These are phyloP conservation scores for Exserohilum rostratum DNA, from an alignment of 2,329 filamentous ascomycete genomes.

Conservation along the genomic window DNA sequence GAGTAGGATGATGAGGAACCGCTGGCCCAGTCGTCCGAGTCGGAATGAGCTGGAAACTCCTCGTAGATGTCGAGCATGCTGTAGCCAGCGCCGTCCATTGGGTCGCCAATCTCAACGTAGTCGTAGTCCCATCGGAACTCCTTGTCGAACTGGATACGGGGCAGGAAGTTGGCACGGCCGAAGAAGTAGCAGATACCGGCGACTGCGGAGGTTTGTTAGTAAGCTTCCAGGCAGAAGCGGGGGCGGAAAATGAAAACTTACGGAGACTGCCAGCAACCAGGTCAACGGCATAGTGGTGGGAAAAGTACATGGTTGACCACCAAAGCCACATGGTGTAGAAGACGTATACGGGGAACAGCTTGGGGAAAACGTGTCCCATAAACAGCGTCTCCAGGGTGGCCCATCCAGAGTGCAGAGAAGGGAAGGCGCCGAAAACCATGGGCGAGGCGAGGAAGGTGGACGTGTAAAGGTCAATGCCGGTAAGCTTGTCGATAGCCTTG, in stretches of 20 bases:
- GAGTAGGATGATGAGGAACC: conserved; percentile 81
- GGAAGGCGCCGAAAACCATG: conserved; percentile 93
- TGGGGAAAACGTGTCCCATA: conserved; percentile 90
- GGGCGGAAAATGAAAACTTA: conserved; percentile 34
- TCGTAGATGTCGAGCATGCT: conserved; percentile 64
- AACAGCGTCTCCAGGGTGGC: conserved; percentile 90
- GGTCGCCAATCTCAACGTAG: conserved; percentile 83
- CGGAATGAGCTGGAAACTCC: conserved; percentile 58
- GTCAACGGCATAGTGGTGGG: conserved; percentile 95
- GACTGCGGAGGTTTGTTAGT: conserved; percentile 44
- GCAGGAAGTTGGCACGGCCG: conserved; percentile 78
- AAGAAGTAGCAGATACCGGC: conserved; percentile 83
- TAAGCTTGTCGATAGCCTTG: conserved; percentile 84
- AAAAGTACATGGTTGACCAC: conserved; percentile 99
- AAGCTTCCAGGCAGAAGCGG: neutral
- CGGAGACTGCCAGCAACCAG: conserved; percentile 80
- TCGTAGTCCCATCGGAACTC: conserved; percentile 93
- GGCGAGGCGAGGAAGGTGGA: conserved; percentile 89
- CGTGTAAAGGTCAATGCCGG: conserved; percentile 91
- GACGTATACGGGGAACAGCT: conserved; percentile 78
- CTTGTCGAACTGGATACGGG: conserved; percentile 83
- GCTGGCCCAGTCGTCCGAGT: conserved; percentile 89
- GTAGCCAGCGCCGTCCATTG: conserved; percentile 55
- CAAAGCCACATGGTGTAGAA: conserved; percentile 91
- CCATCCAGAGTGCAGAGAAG: conserved; percentile 87